Evolutionary conservation across 2,329 filamentous ascomycete genomes (phyloP).

Genomic region (Colletotrichum destructivum): DNA sequence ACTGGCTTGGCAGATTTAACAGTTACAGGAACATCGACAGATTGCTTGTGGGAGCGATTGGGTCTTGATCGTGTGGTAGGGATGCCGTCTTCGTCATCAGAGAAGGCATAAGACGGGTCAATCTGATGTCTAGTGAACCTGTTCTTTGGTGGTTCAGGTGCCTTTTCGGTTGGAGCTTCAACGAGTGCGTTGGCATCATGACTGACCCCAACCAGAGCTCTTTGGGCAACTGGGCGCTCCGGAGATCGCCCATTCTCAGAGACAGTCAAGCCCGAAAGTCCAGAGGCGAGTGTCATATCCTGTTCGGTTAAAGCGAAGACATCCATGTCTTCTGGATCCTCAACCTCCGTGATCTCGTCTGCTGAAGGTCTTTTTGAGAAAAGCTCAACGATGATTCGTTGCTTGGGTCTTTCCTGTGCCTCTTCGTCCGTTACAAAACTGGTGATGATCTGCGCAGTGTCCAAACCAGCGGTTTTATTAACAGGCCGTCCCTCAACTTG

Average conservation of each 20-base stretch:
- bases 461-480: background rate
- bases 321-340: conserved; percentile 30
- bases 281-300: background rate
- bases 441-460: background rate
- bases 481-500: background rate
- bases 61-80: background rate
- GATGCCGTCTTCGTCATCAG: conserved; percentile 45
- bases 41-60: background rate
- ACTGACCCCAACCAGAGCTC: background rate
- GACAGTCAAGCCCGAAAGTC: background rate
- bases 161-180: background rate
- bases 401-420: background rate
- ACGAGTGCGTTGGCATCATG: background rate
- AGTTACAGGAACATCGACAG: background rate
- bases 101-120: conserved; percentile 44
- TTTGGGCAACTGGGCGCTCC: background rate
- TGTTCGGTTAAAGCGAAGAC: background rate
- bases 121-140: conserved; percentile 37
- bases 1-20: background rate
- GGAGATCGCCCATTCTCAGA: background rate
- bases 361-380: conserved; percentile 9
- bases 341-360: conserved; percentile 14
- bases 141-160: conserved; percentile 1
- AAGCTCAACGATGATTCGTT: conserved; percentile 25
- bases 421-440: background rate